These are phyloP conservation scores for Arbutus unedo DNA, from an alignment of 148 eudicot genomes.

Conservation along the genomic window DNA sequence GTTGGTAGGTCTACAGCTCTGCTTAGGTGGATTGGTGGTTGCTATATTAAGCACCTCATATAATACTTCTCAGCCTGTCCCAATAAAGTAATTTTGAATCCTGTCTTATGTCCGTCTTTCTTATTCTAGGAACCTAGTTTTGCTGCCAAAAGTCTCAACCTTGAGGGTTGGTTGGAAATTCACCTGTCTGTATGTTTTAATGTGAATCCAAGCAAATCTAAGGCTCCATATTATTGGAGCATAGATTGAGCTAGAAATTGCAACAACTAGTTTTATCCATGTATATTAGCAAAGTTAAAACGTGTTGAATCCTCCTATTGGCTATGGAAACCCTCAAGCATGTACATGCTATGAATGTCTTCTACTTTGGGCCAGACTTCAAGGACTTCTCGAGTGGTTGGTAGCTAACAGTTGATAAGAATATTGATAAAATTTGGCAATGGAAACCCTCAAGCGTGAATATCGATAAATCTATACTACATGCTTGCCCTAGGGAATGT, in stretches of 20 bases:
- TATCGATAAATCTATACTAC: too few species aligned
- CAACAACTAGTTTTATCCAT: too few species aligned
- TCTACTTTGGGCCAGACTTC: not conserved
- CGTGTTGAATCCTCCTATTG: not conserved
- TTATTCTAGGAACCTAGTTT: not conserved
- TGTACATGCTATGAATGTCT: not conserved
- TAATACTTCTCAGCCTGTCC: conserved; percentile 35
- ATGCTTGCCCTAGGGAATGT: too few species aligned
- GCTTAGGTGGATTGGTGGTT: conserved; percentile 55
- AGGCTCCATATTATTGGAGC: not conserved
- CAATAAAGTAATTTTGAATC: conserved; percentile 42
- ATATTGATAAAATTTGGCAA: not conserved
- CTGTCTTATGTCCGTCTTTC: not conserved
- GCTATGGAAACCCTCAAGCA: not conserved
- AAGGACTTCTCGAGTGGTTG: not conserved
- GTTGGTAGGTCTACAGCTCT: conserved; percentile 50
- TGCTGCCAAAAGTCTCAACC: not conserved
- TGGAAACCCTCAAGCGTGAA: not conserved
- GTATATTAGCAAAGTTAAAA: not conserved
- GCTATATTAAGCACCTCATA: conserved; percentile 54
- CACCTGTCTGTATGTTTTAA: not conserved
- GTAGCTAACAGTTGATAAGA: not conserved
- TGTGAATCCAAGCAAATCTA: not conserved
- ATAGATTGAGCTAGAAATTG: not conserved
- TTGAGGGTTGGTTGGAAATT: not conserved